A percentile compares a stretch with the other conserved stretches of the same genome.
These are phyloP conservation scores for Sparassis latifolia DNA, from an alignment of 1,284 basidiomycete genomes.

Conservation along the genomic window DNA sequence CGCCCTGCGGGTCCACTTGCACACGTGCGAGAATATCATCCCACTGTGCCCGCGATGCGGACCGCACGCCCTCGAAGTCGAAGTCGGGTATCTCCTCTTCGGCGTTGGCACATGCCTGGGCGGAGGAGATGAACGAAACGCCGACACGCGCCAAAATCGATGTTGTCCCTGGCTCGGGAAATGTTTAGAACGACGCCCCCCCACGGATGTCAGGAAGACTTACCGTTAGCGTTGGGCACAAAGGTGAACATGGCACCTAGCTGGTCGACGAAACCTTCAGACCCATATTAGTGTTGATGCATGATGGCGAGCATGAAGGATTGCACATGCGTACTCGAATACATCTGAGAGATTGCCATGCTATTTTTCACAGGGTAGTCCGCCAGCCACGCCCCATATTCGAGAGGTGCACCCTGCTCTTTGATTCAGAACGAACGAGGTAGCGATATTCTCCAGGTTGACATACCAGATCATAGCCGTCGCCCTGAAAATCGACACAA, in stretches of 20 bases:
- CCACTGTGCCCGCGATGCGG: conserved; percentile 42
- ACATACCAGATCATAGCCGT: conserved; percentile 37
- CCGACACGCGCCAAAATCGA: conserved; percentile 49
- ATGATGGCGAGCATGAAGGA: neutral
- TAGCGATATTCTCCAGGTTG: neutral
- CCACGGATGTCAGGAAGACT: neutral
- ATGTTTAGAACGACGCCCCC: neutral
- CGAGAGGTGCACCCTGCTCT: conserved; percentile 26
- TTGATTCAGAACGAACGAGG: conserved; percentile 11
- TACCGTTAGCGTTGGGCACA: conserved; percentile 27
- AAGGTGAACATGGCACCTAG: conserved; percentile 50
- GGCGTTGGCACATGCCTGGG: conserved; percentile 54
- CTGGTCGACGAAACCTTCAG: conserved; percentile 30
- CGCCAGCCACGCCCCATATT: conserved; percentile 51
- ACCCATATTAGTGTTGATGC: too few relatives aligned
- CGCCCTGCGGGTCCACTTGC: conserved; percentile 44
- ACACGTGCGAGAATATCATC: conserved; percentile 49
- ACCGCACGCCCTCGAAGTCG: conserved; percentile 43
- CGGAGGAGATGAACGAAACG: conserved; percentile 53
- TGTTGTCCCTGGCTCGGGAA: conserved; percentile 21
- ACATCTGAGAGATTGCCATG: conserved; percentile 41
- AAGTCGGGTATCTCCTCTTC: conserved; percentile 56
- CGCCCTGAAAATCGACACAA: conserved; percentile 54
- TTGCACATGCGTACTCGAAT: conserved; percentile 24
- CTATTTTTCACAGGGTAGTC: conserved; percentile 43